These are phyloP conservation scores for Hemerocallis citrina DNA, from an alignment of 106 monocot species.

Conservation along the genomic window DNA sequence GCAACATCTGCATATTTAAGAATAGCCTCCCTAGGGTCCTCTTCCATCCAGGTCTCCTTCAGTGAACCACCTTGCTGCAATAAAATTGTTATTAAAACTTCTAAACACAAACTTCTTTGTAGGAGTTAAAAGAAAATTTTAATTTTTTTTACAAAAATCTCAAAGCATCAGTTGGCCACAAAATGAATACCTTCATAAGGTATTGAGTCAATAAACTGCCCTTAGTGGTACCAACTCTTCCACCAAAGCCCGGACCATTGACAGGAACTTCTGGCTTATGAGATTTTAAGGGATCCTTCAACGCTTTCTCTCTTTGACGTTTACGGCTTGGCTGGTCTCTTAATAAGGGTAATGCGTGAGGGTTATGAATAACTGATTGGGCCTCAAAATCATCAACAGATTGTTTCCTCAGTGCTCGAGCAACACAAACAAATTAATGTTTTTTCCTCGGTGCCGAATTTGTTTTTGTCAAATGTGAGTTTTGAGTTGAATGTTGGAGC, in stretches of 20 bases:
- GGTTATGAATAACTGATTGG: slow-evolving; percentile 86
- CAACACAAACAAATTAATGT: slow-evolving; percentile 90
- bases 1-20: slow-evolving; percentile 89
- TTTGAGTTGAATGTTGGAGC: no score
- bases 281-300: slow-evolving; percentile 87
- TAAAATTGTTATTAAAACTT: no score
- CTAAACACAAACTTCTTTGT: no score
- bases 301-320: slow-evolving; percentile 78
- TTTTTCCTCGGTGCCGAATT: no score
- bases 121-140: no score
- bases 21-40: slow-evolving; percentile 97
- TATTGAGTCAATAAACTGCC: slow-evolving; percentile 95
- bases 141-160: no score
- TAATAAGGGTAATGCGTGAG: slow-evolving; percentile 89
- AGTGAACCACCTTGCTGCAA: slow-evolving; percentile 92
- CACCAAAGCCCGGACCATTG: slow-evolving; percentile 85
- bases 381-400: slow-evolving; percentile 86
- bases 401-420: slow-evolving; percentile 73
- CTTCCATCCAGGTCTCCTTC: slow-evolving; percentile 99
- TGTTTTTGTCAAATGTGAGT: no score
- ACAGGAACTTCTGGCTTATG: slow-evolving; percentile 91
- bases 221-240: slow-evolving; percentile 92
- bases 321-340: slow-evolving; percentile 93
- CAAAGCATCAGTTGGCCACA: no score
- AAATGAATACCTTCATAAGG: slow-evolving; percentile 66